These are phyloP conservation scores for Truncatella angustata DNA, from an alignment of 2,329 filamentous ascomycete species.

Conservation along the genomic window DNA sequence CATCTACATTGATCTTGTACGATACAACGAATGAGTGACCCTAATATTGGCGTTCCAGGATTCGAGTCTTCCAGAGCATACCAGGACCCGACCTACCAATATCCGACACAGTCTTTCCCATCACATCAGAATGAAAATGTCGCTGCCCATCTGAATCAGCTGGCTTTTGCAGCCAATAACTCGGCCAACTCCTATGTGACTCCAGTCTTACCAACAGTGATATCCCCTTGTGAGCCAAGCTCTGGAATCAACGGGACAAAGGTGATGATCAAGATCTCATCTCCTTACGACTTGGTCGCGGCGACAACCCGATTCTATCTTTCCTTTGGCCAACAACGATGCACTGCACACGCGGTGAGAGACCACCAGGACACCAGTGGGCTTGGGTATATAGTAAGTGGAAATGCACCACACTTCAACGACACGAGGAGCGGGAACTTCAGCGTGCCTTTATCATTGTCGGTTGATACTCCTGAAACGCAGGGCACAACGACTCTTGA, in stretches of 20 bases:
- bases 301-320: constrained; percentile 64
- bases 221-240: constrained; percentile 64
- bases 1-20: not conserved
- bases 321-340: constrained; percentile 76
- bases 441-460: constrained; percentile 54
- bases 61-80: constrained; percentile 61
- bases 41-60: no score
- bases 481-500: constrained; percentile 52
- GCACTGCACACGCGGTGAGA: constrained; percentile 64
- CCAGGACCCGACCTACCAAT: constrained; percentile 56
- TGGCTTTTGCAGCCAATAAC: constrained; percentile 60
- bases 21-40: no score
- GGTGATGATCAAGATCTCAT: constrained; percentile 71
- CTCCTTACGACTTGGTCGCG: constrained; percentile 67
- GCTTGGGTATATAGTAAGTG: constrained; percentile 70
- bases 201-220: constrained; percentile 60
- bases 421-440: constrained; percentile 48
- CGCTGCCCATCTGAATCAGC: constrained; percentile 50
- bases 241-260: constrained; percentile 69
- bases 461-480: constrained; percentile 50
- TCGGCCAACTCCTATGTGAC: constrained; percentile 66
- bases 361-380: constrained; percentile 55
- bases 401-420: constrained; percentile 64
- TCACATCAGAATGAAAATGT: constrained; percentile 50
- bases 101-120: constrained; percentile 45